phyloP scores from a whole-genome alignment of 495 filamentous ascomycete genomes.

The Xylaria scruposa region DNA sequence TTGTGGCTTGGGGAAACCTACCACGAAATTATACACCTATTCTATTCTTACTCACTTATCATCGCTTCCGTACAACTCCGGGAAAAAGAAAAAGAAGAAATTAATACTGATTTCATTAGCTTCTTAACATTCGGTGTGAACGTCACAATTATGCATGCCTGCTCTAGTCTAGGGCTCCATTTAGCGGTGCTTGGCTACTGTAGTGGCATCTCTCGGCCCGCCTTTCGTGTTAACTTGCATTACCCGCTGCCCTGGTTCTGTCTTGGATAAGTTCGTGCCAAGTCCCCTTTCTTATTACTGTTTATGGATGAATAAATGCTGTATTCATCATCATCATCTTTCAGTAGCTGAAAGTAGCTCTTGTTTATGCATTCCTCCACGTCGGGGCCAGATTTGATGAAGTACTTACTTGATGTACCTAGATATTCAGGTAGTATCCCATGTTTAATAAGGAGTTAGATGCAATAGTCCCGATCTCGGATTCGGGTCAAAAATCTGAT shows the following conservation, averaged over 20 bases:
- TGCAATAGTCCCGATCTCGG: slow-evolving; percentile 8
- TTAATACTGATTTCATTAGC: not conserved
- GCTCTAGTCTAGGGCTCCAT: not conserved
- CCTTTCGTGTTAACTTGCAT: not conserved
- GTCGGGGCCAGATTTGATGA: not conserved
- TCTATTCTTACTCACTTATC: not conserved
- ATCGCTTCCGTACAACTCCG: no score
- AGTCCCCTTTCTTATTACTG: not conserved
- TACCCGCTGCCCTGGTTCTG: slow-evolving; percentile 2
- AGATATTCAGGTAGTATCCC: not conserved
- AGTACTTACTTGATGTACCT: not conserved
- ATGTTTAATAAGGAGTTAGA: not conserved
- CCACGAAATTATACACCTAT: not conserved
- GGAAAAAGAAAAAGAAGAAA: not conserved
- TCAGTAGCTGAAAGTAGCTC: not conserved
- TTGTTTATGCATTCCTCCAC: not conserved
- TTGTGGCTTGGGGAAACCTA: not conserved
- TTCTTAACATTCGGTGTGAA: slow-evolving; percentile 1
- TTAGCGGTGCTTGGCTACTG: not conserved
- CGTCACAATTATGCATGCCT: not conserved
- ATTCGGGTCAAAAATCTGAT: slow-evolving; percentile 17
- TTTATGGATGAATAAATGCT: no score
- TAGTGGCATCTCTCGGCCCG: not conserved
- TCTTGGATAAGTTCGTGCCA: not conserved
- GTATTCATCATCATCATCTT: not conserved